These are phyloP conservation scores for Colletotrichum nymphaeae DNA, from an alignment of 2,329 filamentous ascomycete genomes.

Conservation along the genomic window DNA sequence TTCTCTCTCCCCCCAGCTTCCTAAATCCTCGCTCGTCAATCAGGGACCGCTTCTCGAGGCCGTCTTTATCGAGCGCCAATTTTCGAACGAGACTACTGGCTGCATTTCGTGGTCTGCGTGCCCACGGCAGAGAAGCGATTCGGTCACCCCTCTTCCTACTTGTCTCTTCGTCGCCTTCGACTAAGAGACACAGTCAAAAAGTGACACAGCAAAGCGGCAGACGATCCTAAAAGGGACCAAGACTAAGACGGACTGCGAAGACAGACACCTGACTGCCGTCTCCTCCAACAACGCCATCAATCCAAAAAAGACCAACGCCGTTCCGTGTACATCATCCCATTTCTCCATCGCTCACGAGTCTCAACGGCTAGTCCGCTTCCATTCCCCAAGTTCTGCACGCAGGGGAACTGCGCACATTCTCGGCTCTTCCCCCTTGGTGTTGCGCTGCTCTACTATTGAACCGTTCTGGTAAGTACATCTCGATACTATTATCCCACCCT, in stretches of 20 bases:
- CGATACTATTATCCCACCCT: slow-evolving; percentile 23
- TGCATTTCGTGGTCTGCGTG: not conserved
- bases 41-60: not conserved
- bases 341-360: not conserved
- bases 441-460: not conserved
- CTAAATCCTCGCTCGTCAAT: slow-evolving; percentile 1
- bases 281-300: not conserved
- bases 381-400: slow-evolving; percentile 11
- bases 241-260: not conserved
- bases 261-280: not conserved
- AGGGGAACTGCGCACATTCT: slow-evolving; percentile 18
- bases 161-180: not conserved
- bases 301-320: slow-evolving; percentile 6
- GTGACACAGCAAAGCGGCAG: not conserved
- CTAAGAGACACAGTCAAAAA: not conserved
- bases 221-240: not conserved
- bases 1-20: slow-evolving; percentile 14
- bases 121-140: not conserved
- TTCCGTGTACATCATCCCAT: slow-evolving; percentile 31
- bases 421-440: not conserved
- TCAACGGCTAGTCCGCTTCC: slow-evolving; percentile 20
- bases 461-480: slow-evolving; percentile 32
- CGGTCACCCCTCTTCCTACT: not conserved
- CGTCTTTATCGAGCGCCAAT: slow-evolving; percentile 8
- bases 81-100: slow-evolving; percentile 1